phyloP scores from a whole-genome alignment of 768 basidiomycete species.

The Mycena floridula region DNA sequence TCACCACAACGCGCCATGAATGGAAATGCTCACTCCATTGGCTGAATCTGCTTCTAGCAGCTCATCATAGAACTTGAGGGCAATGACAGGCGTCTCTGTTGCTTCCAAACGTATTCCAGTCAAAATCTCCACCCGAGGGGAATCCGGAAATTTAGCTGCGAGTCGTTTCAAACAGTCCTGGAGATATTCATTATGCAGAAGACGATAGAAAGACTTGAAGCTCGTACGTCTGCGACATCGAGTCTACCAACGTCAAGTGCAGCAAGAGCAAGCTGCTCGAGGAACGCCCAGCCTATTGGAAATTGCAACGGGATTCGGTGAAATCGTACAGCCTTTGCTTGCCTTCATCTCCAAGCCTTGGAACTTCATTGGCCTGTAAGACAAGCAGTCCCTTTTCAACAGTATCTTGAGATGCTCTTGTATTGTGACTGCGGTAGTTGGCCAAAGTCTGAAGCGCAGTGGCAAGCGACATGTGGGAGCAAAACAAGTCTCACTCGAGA shows the following conservation, averaged over 20 bases:
- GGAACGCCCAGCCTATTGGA: conserved; percentile 73
- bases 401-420: conserved; percentile 49
- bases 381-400: conserved; percentile 48
- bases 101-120: conserved; percentile 57
- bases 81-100: conserved; percentile 30
- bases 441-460: conserved; percentile 26
- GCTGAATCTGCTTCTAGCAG: conserved; percentile 60
- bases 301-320: not conserved
- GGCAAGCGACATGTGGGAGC: conserved; percentile 18
- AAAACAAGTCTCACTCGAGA: not conserved
- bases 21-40: conserved; percentile 49
- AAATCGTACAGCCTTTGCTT: not conserved
- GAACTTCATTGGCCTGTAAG: conserved; percentile 37
- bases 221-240: conserved; percentile 68
- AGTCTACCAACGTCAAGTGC: conserved; percentile 69
- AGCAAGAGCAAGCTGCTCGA: conserved; percentile 77
- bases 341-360: conserved; percentile 56
- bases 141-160: conserved; percentile 62
- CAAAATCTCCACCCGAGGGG: conserved; percentile 74
- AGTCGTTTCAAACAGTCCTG: conserved; percentile 64
- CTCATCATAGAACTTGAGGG: conserved; percentile 41
- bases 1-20: not conserved
- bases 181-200: conserved; percentile 15
- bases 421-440: conserved; percentile 26
- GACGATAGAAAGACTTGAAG: not conserved